A percentile compares a stretch with the other conserved stretches of the same genome.
phyloP scores from a whole-genome alignment of 495 filamentous ascomycete genomes.

The Podospora australis region DNA sequence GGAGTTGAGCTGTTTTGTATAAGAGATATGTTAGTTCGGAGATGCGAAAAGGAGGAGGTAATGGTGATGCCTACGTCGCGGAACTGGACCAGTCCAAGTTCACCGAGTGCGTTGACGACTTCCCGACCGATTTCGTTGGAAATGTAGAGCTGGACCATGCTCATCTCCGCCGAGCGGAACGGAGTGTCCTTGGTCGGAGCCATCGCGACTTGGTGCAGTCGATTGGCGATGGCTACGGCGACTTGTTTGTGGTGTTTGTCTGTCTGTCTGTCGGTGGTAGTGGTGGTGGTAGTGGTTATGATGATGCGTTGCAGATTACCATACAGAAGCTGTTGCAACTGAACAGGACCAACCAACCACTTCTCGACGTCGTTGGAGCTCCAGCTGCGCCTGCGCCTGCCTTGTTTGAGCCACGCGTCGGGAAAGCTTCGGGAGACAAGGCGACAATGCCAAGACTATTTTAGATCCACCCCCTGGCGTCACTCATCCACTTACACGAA shows the following conservation, averaged over 20 bases:
- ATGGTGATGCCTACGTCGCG: slow-evolving; percentile 68
- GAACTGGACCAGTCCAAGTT: slow-evolving; percentile 92
- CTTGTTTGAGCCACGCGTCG: slow-evolving; percentile 8
- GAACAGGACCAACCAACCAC: slow-evolving; percentile 1
- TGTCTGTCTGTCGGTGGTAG: background rate
- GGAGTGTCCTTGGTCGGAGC: slow-evolving; percentile 71
- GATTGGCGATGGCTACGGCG: slow-evolving; percentile 10
- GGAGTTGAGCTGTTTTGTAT: slow-evolving; percentile 71
- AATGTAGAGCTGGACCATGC: slow-evolving; percentile 98
- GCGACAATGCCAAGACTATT: background rate
- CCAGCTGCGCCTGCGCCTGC: background rate
- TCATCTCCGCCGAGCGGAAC: slow-evolving; percentile 99
- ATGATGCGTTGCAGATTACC: background rate
- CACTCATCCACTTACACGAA: background rate
- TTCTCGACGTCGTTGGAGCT: slow-evolving; percentile 4
- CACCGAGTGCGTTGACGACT: slow-evolving; percentile 91
- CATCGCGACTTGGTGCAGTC: slow-evolving; percentile 32
- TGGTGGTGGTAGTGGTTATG: slow-evolving; percentile 1
- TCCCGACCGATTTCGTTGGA: slow-evolving; percentile 97
- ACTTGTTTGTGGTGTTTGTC: background rate
- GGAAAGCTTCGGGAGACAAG: slow-evolving; percentile 9
- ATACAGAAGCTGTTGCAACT: background rate
- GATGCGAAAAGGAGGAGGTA: slow-evolving; percentile 1
- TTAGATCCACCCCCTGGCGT: background rate
- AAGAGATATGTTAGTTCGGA: background rate